phyloP scores from a whole-genome alignment of 2,329 filamentous ascomycete genomes.

The Trichoderma sp. region DNA sequence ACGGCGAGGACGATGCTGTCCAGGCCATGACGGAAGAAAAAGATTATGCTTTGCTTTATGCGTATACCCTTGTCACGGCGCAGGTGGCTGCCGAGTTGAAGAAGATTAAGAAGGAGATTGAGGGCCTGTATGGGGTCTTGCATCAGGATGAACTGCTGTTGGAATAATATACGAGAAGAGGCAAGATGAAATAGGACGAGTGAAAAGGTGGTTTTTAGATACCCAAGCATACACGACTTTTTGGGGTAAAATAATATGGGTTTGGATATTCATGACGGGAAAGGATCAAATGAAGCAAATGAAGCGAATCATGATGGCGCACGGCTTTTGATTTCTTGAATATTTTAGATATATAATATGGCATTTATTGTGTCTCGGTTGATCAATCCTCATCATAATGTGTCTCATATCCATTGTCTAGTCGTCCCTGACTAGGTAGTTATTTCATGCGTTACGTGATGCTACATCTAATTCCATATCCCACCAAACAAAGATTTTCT shows the following conservation, averaged over 20 bases:
- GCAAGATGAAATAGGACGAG: not conserved
- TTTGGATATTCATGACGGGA: not conserved
- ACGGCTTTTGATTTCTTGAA: not conserved
- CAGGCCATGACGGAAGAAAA: slow-evolving; percentile 58
- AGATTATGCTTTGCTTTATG: slow-evolving; percentile 90
- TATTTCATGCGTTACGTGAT: not conserved
- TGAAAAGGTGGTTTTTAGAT: not conserved
- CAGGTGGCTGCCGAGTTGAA: slow-evolving; percentile 64
- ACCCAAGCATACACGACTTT: not conserved
- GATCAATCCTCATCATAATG: not conserved
- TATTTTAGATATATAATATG: not conserved
- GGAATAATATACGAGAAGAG: slow-evolving; percentile 38
- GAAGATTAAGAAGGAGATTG: slow-evolving; percentile 59
- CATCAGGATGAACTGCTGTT: slow-evolving; percentile 58
- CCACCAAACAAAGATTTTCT: not conserved
- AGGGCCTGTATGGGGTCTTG: slow-evolving; percentile 61
- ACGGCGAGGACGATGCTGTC: slow-evolving; percentile 24
- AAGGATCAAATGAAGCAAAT: not conserved
- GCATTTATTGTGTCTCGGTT: not conserved
- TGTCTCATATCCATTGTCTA: not conserved
- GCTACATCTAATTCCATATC: not conserved
- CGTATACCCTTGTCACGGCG: slow-evolving; percentile 72
- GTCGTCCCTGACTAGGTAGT: not conserved
- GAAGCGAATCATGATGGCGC: not conserved
- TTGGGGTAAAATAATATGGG: not conserved